phyloP scores from a whole-genome alignment of 2,329 filamentous ascomycete genomes.

The Trichoderma koningii region DNA sequence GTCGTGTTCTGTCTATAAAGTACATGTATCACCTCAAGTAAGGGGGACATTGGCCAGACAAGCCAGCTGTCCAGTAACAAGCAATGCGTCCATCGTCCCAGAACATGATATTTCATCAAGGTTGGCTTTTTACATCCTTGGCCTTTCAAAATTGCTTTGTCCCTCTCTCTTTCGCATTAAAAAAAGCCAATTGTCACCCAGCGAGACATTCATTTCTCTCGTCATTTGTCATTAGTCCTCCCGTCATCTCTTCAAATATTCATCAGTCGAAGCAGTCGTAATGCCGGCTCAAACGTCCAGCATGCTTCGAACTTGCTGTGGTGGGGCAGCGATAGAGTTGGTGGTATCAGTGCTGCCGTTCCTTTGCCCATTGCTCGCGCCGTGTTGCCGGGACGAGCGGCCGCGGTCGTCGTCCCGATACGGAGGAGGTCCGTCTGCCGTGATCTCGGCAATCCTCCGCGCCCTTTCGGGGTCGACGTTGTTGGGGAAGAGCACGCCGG shows the following conservation, averaged over 20 bases:
- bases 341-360: conserved; percentile 51
- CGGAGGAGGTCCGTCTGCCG: conserved; percentile 49
- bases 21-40: too few species aligned
- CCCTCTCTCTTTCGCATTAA: not conserved
- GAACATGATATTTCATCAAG: too few species aligned
- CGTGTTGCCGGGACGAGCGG: conserved; percentile 32
- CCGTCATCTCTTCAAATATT: not conserved
- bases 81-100: too few species aligned
- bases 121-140: too few species aligned
- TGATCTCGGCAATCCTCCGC: conserved; percentile 44
- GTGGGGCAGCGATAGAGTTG: conserved; percentile 50
- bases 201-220: conserved; percentile 1
- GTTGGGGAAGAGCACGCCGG: conserved; percentile 54
- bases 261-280: conserved; percentile 19
- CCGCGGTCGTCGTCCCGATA: conserved; percentile 39
- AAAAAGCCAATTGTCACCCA: not conserved
- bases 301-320: conserved; percentile 61
- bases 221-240: not conserved
- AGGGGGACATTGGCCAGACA: too few species aligned
- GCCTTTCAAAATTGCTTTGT: too few species aligned
- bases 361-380: conserved; percentile 42
- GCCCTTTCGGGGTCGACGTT: conserved; percentile 37
- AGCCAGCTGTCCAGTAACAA: too few species aligned
- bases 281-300: conserved; percentile 50
- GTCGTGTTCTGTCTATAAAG: too few species aligned